Conservation (phyloP, 768 basidiomycete genomes). For the Leucosporidium creatinivorum region DNA sequence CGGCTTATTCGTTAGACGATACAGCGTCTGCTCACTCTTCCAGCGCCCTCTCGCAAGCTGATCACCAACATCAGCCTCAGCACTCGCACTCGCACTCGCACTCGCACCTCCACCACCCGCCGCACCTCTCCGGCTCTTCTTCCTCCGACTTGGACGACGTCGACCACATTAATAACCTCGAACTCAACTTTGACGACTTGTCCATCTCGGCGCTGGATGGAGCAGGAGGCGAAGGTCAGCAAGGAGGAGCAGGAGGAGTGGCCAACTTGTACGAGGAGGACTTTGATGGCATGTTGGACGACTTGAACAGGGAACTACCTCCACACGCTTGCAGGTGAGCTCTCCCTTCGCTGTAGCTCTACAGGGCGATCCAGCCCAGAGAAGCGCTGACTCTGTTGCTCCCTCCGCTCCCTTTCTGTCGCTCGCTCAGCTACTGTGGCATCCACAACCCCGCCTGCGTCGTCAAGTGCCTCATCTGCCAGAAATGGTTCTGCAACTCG, state of each 20-base stretch:
- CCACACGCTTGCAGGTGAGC: constrained; percentile 88
- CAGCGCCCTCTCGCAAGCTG: constrained; percentile 4
- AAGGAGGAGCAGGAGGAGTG: constrained; percentile 7
- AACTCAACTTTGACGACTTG: constrained; percentile 25
- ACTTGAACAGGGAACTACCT: constrained; percentile 80
- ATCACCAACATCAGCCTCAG: background rate
- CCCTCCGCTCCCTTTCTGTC: background rate
- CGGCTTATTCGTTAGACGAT: constrained; percentile 33
- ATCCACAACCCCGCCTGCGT: constrained; percentile 96
- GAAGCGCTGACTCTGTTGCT: constrained; percentile 21
- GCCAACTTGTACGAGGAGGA: constrained; percentile 57
- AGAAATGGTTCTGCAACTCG: constrained; percentile 98
- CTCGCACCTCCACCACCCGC: background rate
- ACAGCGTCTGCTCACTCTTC: constrained; percentile 10
- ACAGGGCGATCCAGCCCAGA: background rate
- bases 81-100: background rate
- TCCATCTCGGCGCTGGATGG: constrained; percentile 4
- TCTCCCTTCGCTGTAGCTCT: background rate
- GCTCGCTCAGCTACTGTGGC: constrained; percentile 73
- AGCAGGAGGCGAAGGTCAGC: background rate
- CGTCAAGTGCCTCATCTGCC: constrained; percentile 84
- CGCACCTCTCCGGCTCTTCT: too few relatives aligned
- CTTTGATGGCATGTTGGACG: constrained; percentile 81
- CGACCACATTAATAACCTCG: constrained; percentile 10
- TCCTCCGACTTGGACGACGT: constrained; percentile 1